phyloP scores from a whole-genome alignment of 2,329 filamentous ascomycete genomes.

The Hymenoscyphus scutula region DNA sequence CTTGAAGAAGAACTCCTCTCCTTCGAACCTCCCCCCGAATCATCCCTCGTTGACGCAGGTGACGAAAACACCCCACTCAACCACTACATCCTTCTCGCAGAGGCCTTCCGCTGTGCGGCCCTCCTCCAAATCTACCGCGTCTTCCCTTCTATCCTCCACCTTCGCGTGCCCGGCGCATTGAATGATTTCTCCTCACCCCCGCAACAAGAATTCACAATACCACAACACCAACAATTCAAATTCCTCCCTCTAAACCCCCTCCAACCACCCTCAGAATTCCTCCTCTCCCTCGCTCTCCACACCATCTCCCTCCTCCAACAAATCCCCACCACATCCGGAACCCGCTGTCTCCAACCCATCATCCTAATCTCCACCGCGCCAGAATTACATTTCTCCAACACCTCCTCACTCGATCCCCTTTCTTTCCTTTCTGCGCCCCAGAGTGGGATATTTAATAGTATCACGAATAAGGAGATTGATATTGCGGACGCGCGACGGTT shows the following conservation, averaged over 20 bases:
- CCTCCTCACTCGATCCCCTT: conserved; percentile 2
- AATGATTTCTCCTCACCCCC: neutral
- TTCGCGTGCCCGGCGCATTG: conserved; percentile 21
- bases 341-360: conserved; percentile 33
- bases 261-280: conserved; percentile 28
- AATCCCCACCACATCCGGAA: conserved; percentile 28
- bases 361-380: conserved; percentile 28
- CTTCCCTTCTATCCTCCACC: conserved; percentile 27
- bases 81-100: conserved; percentile 34
- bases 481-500: conserved; percentile 30
- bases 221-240: conserved; percentile 8
- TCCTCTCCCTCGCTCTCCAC: conserved; percentile 32
- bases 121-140: conserved; percentile 32
- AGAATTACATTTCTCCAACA: conserved; percentile 26
- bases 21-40: conserved; percentile 25
- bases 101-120: conserved; percentile 31
- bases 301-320: conserved; percentile 30
- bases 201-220: neutral
- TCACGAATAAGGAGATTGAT: conserved; percentile 31
- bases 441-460: conserved; percentile 20
- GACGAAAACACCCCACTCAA: conserved; percentile 34
- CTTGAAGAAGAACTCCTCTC: conserved; percentile 32
- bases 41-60: conserved; percentile 30
- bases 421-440: conserved; percentile 5
- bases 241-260: conserved; percentile 19